Percentiles rank a stretch among this genome's conserved stretches.
Conservation (phyloP, 257 asterid genomes). For the Plantago ovata region DNA sequence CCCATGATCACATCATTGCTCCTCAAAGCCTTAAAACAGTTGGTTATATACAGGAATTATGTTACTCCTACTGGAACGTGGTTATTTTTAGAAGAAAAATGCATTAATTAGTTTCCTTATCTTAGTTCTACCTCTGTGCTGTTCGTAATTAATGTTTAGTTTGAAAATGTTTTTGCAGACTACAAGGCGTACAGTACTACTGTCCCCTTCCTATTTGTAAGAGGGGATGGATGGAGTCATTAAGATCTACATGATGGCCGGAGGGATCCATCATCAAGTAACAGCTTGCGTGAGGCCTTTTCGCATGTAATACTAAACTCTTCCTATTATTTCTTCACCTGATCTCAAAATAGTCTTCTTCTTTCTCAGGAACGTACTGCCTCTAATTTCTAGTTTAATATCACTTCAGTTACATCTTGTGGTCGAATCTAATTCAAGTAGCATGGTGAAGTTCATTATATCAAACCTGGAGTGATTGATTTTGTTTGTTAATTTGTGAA, state of each 20-base stretch:
- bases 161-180: slow-evolving; percentile 38
- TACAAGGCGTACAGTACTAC: slow-evolving; percentile 72
- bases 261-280: slow-evolving; percentile 18
- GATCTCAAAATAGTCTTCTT: slow-evolving; percentile 6
- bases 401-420: neutral
- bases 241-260: slow-evolving; percentile 66
- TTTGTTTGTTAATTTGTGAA: too few relatives aligned
- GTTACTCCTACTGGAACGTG: too few relatives aligned
- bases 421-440: too few relatives aligned
- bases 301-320: slow-evolving; percentile 11
- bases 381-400: slow-evolving; percentile 13
- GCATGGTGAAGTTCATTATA: too few relatives aligned
- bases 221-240: slow-evolving; percentile 96
- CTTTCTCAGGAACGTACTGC: slow-evolving; percentile 13
- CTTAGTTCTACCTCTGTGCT: neutral
- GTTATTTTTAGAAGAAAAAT: too few relatives aligned
- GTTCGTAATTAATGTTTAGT: neutral
- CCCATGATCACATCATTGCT: too few relatives aligned
- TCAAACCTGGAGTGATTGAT: too few relatives aligned
- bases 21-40: too few relatives aligned
- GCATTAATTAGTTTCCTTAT: too few relatives aligned
- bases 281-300: slow-evolving; percentile 8
- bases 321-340: slow-evolving; percentile 2
- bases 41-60: too few relatives aligned
- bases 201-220: slow-evolving; percentile 75